Conservation (phyloP, 495 filamentous ascomycete species). For the Hypoxylon intermedium region DNA sequence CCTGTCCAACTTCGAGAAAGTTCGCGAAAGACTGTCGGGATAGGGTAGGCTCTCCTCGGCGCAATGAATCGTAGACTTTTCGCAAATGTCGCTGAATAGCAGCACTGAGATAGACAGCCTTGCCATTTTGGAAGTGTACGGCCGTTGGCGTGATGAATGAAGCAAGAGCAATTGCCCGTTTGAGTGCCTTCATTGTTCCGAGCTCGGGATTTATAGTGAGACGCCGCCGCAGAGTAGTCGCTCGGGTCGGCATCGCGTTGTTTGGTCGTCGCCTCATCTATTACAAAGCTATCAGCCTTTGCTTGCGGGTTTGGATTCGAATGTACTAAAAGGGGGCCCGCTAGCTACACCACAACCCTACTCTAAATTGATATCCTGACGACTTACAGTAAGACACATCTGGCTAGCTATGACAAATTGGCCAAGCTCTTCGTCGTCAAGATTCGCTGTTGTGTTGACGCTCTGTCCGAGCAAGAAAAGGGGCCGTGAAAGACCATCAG, state of each 20-base stretch:
- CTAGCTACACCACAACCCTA: not conserved
- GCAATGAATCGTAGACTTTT: conserved; percentile 44
- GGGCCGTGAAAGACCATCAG: conserved; percentile 22
- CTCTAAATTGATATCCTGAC: not conserved
- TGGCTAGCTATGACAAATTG: not conserved
- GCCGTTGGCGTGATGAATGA: conserved; percentile 36
- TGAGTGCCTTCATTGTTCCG: conserved; percentile 40
- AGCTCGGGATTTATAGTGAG: conserved; percentile 37
- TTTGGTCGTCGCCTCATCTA: conserved; percentile 32
- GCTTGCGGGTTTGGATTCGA: not conserved
- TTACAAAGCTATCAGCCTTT: conserved; percentile 6
- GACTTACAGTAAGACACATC: conserved; percentile 34
- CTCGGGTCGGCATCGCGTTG: conserved; percentile 15
- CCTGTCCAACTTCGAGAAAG: conserved; percentile 51
- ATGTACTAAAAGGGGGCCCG: not conserved
- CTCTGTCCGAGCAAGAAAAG: conserved; percentile 17
- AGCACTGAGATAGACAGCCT: conserved; percentile 38
- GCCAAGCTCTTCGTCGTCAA: not conserved
- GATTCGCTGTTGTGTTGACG: conserved; percentile 8
- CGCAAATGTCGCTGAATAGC: conserved; percentile 46
- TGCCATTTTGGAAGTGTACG: conserved; percentile 34
- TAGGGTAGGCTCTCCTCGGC: conserved; percentile 38
- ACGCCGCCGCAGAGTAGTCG: conserved; percentile 27
- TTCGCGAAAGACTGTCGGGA: conserved; percentile 43
- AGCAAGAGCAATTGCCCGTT: conserved; percentile 40